Base-by-base conservation (phyloP, 257 asterid genomes). In the Sherardia arvensis region DNA sequence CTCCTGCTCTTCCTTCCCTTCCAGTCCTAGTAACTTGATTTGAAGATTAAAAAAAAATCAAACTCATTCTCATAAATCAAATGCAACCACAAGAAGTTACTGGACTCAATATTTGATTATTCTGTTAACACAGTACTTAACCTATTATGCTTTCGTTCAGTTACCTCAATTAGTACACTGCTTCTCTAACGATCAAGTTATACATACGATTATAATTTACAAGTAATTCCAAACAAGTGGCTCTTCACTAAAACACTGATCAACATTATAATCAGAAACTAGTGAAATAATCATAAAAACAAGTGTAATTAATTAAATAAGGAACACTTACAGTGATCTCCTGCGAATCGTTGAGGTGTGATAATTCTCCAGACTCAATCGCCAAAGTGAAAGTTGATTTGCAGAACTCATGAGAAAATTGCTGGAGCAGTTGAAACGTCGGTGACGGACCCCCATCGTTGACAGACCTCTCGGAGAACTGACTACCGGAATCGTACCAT, bases 401-500 rank as follows among this genome's bases (percentile, higher is more conserved):
- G 76, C 76, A 77, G 77, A 87, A 87, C 77, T 84, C 87, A 60
- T 81, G 79, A 64, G 87, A 79, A 51, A 82, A 92, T 77, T 78
- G 77, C 73, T 33, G 67, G 80, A 85, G 77, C 81, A 89, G 73
- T 67, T 84, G 86, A 76, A 75, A 89, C 58, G 80, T 85, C 25
- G 81, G 86, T 33, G 99, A 83, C 60, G 86, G 74, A 64, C 73
- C 73, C 69, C 77, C 88, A 38, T 80, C 88, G 57, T 71, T 76
- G 30, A 48, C 68, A 18, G 94, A 87, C 66, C 77, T 81, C 74
- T 85, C 95, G 32, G 97, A 92, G 69, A 92, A 85, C 61, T 87
- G 95, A 77, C 99, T 89, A 64, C 99, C 97, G 40, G 99, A 87
- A 67, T 79, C 79, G 72, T 64, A 71, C 94, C 95, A 84, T 25